Conservation (phyloP, 179 eudicot genomes). For the Patellifolia procumbens region DNA sequence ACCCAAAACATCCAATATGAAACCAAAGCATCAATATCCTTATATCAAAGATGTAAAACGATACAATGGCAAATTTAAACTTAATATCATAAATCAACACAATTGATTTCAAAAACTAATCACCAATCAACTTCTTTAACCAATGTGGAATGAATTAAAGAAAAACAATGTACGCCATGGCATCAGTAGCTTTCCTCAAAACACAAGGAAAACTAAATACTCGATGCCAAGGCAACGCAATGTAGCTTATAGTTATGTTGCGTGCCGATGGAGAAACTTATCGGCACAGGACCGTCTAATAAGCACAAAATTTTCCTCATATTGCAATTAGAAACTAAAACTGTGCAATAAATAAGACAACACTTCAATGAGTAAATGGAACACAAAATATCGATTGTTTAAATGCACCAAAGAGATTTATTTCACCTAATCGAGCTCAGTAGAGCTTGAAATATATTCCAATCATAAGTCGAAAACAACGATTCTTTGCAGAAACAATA, state of each 20-base stretch:
- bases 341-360: not conserved
- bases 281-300: constrained; percentile 31
- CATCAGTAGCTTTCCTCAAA: not conserved
- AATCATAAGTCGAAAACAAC: no score
- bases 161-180: not conserved
- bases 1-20: no score
- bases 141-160: not conserved
- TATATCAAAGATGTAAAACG: no score
- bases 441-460: no score
- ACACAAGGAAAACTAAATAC: not conserved
- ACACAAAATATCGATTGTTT: not conserved
- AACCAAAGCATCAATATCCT: no score
- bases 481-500: no score
- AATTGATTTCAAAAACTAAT: not conserved
- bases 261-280: constrained; percentile 13
- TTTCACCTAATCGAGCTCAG: no score
- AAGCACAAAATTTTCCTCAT: not conserved
- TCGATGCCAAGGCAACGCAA: not conserved
- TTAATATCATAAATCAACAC: no score
- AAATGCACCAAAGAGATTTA: no score
- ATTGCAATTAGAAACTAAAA: not conserved
- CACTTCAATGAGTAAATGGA: not conserved
- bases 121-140: not conserved
- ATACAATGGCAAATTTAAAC: no score
- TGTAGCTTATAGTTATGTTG: constrained; percentile 27